Percentiles rank a stretch among this genome's conserved stretches.
phyloP scores from a whole-genome alignment of 2,329 filamentous ascomycete species.

The Xylaria multiplex region DNA sequence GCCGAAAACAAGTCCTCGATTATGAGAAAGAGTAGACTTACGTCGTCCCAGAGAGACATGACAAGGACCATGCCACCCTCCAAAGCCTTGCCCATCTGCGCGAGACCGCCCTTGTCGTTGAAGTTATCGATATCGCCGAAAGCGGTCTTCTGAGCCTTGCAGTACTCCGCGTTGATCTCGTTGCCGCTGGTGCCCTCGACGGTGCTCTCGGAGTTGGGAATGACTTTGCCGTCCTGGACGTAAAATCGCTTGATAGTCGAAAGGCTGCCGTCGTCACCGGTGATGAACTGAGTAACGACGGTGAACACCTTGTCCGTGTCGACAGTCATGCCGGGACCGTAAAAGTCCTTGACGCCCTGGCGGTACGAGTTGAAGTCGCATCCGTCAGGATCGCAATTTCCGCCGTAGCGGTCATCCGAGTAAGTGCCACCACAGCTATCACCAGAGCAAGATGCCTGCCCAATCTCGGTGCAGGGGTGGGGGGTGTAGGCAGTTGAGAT shows the following conservation, averaged over 20 bases:
- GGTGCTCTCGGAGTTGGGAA: constrained; percentile 52
- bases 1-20: background rate
- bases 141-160: constrained; percentile 61
- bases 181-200: constrained; percentile 46
- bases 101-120: constrained; percentile 61
- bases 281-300: constrained; percentile 68
- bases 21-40: constrained; percentile 29
- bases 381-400: constrained; percentile 70
- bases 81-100: constrained; percentile 62
- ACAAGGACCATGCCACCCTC: constrained; percentile 68
- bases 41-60: constrained; percentile 68
- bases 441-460: constrained; percentile 58
- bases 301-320: constrained; percentile 66
- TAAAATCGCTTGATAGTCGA: constrained; percentile 66
- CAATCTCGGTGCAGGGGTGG: constrained; percentile 63
- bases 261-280: constrained; percentile 57
- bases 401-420: constrained; percentile 60
- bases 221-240: constrained; percentile 64
- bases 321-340: constrained; percentile 64
- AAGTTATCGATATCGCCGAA: constrained; percentile 65
- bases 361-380: constrained; percentile 74
- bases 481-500: constrained; percentile 69
- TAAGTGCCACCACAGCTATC: constrained; percentile 60
- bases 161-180: constrained; percentile 64
- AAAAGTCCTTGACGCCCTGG: constrained; percentile 68